Percentiles rank a stretch among this genome's conserved stretches.
phyloP scores from a whole-genome alignment of 2,329 filamentous ascomycete species.

The Cryphonectria parasitica region DNA sequence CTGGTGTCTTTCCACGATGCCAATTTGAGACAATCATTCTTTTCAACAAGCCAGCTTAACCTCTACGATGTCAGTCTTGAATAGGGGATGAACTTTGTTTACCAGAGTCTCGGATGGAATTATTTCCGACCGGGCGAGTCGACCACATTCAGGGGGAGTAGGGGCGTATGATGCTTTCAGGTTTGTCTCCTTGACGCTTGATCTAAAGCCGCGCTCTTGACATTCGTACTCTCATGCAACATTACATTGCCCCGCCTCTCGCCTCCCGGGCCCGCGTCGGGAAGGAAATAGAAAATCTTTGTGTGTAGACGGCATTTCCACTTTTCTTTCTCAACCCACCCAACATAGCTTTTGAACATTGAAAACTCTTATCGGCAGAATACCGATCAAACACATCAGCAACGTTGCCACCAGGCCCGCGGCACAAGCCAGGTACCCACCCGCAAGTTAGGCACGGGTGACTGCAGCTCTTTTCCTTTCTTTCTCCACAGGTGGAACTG shows the following conservation, averaged over 20 bases:
- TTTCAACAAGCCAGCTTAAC: conserved; percentile 2
- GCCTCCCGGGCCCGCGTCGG: neutral
- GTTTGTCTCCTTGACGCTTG: neutral
- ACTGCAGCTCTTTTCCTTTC: conserved; percentile 18
- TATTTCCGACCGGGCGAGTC: neutral
- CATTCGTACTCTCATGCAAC: neutral
- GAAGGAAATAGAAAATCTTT: neutral
- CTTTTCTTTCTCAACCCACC: neutral
- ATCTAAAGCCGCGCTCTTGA: too few species aligned
- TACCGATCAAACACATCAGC: neutral
- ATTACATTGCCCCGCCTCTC: neutral
- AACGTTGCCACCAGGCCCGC: neutral
- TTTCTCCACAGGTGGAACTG: conserved; percentile 11
- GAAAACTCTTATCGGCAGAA: neutral
- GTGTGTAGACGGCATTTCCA: neutral
- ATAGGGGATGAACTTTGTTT: neutral
- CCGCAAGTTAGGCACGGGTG: conserved; percentile 11
- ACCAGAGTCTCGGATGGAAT: conserved; percentile 1
- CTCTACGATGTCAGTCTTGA: neutral
- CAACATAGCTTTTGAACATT: neutral
- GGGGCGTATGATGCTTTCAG: neutral
- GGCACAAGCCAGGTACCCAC: conserved; percentile 7
- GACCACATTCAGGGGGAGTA: neutral
- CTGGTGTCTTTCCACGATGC: conserved; percentile 7
- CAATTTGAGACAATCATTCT: conserved; percentile 18